Base-by-base conservation (phyloP, 495 filamentous ascomycete genomes). In the Entonaema liquescens region DNA sequence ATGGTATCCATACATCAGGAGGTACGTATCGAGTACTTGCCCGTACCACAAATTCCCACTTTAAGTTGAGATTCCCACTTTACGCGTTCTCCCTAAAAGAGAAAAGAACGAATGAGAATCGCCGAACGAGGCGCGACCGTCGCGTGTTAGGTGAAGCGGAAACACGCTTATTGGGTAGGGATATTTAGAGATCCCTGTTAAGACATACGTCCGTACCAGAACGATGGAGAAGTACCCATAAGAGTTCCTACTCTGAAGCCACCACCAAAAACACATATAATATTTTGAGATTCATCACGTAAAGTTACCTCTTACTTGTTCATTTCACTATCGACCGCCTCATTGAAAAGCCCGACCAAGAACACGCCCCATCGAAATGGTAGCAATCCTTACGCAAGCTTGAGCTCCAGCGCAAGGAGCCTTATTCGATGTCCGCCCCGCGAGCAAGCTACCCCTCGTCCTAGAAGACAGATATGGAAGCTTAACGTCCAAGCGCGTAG, bases 101-200 rank as follows among this genome's bases (percentile, higher is more conserved):
- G 67, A 61, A 73, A 68, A 52, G 65, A 59, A 55, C 72, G 74
- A 76, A 70, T 64, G 25, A 71, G 71, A 70, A n/a, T 29, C 17
- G 31, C 58, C 70, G 59, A 67, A 1, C 15, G 40, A 47, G 63
- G 57, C 66, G 66, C 71, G 71, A 64, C 6, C 19, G 36, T 70
- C 67, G 50, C 67, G 71, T 54, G 67, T 65, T 40, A 31, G 42
- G 64, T 70, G 70, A 70, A 65, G 71, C 65, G 72, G 72, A 65
- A 75, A 17, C 21, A 40, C 26, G 67, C 74, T 72, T 40, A 82
- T 84, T 84, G 81, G 82, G 28, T 47, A 28, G 26, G 61, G 67
- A 33, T 31, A 71, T 77, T 70, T 78, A 69, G 73, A 75, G 50
- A 76, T 75, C 79, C 80, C 74, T 80, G 80, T 65, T 38, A 59